Conservation (phyloP, 306 rosid genomes). For the Albizia julibrissin region DNA sequence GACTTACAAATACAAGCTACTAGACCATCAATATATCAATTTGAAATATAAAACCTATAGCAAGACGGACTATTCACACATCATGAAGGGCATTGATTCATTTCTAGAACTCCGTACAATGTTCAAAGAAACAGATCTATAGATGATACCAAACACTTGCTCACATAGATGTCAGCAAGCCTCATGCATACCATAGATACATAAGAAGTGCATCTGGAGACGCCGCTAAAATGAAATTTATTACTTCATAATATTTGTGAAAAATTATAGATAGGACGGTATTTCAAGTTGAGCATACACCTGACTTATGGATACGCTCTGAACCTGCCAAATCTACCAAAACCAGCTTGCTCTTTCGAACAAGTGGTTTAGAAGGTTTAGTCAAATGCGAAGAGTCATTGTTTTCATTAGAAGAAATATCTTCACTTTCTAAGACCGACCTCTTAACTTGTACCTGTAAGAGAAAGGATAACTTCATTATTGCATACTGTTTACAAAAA, state of each 20-base stretch:
- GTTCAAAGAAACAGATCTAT: neutral
- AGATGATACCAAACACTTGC: neutral
- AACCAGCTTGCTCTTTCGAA: constrained; percentile 91
- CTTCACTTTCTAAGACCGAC: constrained; percentile 71
- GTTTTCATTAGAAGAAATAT: constrained; percentile 58
- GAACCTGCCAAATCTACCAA: constrained; percentile 99
- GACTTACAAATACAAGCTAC: constrained; percentile 15
- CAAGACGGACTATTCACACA: neutral
- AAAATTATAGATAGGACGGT: neutral
- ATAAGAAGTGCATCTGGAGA: constrained; percentile 25
- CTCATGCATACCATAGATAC: constrained; percentile 26
- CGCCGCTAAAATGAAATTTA: constrained; percentile 13
- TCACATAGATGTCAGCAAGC: neutral
- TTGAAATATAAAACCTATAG: neutral
- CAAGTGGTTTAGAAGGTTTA: constrained; percentile 76
- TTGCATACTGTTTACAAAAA: constrained; percentile 22
- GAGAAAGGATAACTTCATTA: constrained; percentile 40
- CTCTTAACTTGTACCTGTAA: constrained; percentile 85
- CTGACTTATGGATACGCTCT: constrained; percentile 96
- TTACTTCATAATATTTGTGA: constrained; percentile 19
- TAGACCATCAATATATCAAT: neutral
- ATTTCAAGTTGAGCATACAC: constrained; percentile 43
- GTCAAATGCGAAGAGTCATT: constrained; percentile 70
- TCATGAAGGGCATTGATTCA: neutral
- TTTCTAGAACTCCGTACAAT: neutral